Percentiles rank a stretch among this genome's conserved stretches.
phyloP scores from a whole-genome alignment of 2,329 filamentous ascomycete genomes.

The Calycina herbarum region DNA sequence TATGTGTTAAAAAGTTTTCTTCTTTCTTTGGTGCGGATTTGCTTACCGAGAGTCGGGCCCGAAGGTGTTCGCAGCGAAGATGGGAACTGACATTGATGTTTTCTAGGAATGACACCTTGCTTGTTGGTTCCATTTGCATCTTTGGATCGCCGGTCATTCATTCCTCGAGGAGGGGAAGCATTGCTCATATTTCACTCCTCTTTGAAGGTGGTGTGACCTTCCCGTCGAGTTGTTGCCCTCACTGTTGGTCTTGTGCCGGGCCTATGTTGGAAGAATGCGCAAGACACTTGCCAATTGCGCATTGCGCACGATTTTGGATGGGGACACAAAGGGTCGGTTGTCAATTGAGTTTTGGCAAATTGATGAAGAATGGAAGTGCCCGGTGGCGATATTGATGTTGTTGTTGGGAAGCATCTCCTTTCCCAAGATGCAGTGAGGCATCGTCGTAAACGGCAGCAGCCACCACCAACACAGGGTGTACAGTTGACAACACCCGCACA shows the following conservation, averaged over 20 bases:
- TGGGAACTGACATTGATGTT: not conserved
- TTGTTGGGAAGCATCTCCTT: not conserved
- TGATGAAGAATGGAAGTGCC: not conserved
- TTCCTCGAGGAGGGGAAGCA: not conserved
- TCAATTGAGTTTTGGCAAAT: not conserved
- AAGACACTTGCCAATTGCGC: not conserved
- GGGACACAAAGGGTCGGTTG: not conserved
- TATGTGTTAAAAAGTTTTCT: not conserved
- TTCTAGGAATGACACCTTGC: not conserved
- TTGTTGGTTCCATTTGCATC: conserved; percentile 3
- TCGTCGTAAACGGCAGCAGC: not conserved
- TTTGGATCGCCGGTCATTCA: not conserved
- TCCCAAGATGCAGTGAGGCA: not conserved
- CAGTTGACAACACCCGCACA: not conserved
- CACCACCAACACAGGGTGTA: not conserved
- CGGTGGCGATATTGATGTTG: not conserved
- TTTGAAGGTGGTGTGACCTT: not conserved
- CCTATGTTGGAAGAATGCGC: not conserved
- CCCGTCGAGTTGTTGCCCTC: not conserved
- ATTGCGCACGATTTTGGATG: no score
- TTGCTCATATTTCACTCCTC: not conserved
- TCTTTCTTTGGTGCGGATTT: not conserved
- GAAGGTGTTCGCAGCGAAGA: not conserved
- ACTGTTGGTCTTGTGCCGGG: not conserved
- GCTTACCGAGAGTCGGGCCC: not conserved